These are phyloP conservation scores for Nemania diffusa DNA, from an alignment of 2,329 filamentous ascomycete species.

Conservation along the genomic window DNA sequence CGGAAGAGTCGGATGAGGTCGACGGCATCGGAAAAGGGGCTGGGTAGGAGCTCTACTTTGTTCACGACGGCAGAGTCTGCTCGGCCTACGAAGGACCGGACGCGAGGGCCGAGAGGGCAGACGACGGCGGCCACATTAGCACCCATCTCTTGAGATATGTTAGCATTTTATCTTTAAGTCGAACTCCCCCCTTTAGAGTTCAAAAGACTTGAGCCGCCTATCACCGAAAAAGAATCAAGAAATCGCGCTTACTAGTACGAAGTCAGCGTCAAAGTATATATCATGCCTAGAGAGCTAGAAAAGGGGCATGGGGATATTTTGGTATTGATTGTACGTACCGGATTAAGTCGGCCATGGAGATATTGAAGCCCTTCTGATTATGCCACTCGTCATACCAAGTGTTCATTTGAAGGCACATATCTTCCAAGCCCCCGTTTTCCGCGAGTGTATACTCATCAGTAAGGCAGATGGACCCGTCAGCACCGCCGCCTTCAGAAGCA, in stretches of 20 bases:
- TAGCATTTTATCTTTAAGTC: not conserved
- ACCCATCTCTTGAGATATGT: constrained; percentile 55
- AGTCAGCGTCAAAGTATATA: not conserved
- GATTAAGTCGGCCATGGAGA: constrained; percentile 65
- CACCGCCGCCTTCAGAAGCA: constrained; percentile 53
- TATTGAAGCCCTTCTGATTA: constrained; percentile 50
- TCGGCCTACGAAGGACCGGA: constrained; percentile 63
- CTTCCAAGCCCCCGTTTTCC: constrained; percentile 61
- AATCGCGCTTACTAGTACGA: constrained; percentile 16
- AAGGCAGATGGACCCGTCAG: constrained; percentile 59
- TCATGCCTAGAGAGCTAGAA: not conserved
- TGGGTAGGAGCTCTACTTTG: constrained; percentile 57
- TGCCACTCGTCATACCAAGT: constrained; percentile 49
- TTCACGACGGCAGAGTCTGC: constrained; percentile 55
- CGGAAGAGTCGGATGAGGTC: constrained; percentile 60
- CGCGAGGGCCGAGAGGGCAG: constrained; percentile 58
- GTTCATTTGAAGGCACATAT: constrained; percentile 54
- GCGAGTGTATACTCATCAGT: constrained; percentile 52
- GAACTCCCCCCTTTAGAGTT: not conserved
- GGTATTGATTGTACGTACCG: constrained; percentile 39
- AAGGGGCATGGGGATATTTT: not conserved
- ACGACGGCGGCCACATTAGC: constrained; percentile 61
- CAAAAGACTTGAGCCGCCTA: not conserved
- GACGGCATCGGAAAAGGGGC: constrained; percentile 56
- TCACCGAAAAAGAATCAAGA: not conserved